These are phyloP conservation scores for Yarrowia deformans DNA, from an alignment of 805 yeast species.

Conservation along the genomic window DNA sequence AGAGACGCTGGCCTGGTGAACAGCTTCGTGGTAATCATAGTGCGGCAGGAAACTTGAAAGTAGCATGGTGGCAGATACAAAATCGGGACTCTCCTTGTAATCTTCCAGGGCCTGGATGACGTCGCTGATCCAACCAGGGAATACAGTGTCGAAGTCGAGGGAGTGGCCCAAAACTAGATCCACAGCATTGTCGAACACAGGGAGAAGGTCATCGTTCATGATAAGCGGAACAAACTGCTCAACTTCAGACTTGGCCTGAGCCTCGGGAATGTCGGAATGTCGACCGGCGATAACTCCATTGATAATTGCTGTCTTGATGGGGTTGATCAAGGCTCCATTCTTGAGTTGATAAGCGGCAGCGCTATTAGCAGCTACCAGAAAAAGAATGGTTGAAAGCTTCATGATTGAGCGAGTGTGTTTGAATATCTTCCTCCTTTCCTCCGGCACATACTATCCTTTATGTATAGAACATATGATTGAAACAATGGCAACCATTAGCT, in stretches of 20 bases:
- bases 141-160: not conserved
- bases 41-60: not conserved
- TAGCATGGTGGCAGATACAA: not conserved
- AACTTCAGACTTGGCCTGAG: not conserved
- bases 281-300: not conserved
- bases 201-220: constrained; percentile 3
- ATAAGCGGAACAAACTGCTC: not conserved
- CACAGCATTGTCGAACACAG: not conserved
- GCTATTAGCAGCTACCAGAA: not conserved
- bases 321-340: not conserved
- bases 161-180: not conserved
- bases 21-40: constrained; percentile 4
- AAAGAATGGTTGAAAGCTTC: not conserved
- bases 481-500: no score
- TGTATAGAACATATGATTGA: not conserved
- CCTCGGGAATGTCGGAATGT: not conserved
- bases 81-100: constrained; percentile 2
- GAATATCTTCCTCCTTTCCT: not conserved
- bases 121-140: not conserved
- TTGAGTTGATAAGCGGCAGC: not conserved
- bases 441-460: not conserved
- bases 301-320: not conserved
- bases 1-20: not conserved
- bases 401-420: not conserved
- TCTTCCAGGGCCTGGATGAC: not conserved